Conservation (phyloP, 306 rosid species). For the Pyrus betulifolia region DNA sequence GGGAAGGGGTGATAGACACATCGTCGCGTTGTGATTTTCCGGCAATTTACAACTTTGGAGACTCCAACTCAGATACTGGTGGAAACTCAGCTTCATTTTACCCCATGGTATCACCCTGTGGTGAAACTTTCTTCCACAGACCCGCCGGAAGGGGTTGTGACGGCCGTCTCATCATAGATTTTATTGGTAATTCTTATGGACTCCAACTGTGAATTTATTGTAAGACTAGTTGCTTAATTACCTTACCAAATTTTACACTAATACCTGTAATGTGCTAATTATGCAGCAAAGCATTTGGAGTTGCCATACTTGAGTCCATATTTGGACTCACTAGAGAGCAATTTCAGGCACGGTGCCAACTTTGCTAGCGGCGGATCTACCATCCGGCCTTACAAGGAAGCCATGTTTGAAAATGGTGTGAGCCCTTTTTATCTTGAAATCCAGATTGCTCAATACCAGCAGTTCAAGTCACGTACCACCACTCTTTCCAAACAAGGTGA, state of each 20-base stretch:
- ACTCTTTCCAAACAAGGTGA: constrained; percentile 42
- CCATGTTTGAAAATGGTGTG: constrained; percentile 42
- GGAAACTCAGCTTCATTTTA: constrained; percentile 54
- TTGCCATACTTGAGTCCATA: constrained; percentile 53
- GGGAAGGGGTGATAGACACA: constrained; percentile 5
- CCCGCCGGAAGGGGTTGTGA: constrained; percentile 54
- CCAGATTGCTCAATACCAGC: constrained; percentile 45
- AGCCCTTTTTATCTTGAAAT: constrained; percentile 63
- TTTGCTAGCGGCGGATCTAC: constrained; percentile 81
- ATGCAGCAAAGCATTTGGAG: constrained; percentile 49
- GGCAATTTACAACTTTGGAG: constrained; percentile 69
- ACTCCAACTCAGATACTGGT: constrained; percentile 73
- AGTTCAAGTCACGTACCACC: constrained; percentile 52
- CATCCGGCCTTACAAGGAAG: constrained; percentile 42
- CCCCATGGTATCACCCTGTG: constrained; percentile 38
- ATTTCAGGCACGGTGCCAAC: constrained; percentile 68
- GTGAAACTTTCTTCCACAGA: constrained; percentile 55
- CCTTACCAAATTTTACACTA: background rate
- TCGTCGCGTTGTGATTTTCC: constrained; percentile 30
- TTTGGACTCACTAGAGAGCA: constrained; percentile 65
- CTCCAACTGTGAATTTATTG: background rate
- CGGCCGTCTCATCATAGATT: constrained; percentile 68
- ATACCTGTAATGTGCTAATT: background rate
- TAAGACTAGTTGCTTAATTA: background rate
- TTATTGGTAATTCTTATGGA: constrained; percentile 33